Evolutionary conservation across 23 red algal species (phyloP), one percentile per base, ranked within the genome.

Genomic region (Gracilaria caudata): DNA sequence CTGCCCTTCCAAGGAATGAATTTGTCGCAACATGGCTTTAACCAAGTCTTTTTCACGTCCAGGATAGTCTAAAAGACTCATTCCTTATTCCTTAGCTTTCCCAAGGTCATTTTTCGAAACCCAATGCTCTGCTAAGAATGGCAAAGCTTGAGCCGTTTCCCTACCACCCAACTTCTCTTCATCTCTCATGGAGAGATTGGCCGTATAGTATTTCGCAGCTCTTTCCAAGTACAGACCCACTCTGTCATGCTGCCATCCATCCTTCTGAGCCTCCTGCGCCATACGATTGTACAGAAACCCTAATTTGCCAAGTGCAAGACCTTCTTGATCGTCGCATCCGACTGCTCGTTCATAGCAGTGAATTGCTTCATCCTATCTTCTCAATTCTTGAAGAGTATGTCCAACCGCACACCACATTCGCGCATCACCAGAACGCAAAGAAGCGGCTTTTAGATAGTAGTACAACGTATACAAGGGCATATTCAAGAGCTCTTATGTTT

Each of bases 361-460:
- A 45, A 90, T 81, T 3, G 95, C 95, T 47, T 94, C 91, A 29
- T 68, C 79, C 68, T 34, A 33, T 51, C 68, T 86, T 21, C 55
- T 79, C 59, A 98, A 53, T 58, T 98, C 96, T 61, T 98, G 68
- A 28, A 86, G 91, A 34, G 68, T 78, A 54, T 93, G 89, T 16
- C 83, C 92, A 36, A 98, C 72, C 0, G 93, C 96, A 59, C 58
- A 86, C 96, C 96, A 98, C 96, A 98, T 98, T 23, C 96, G 83
- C 23, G 60, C 72, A 60, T 98, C 96, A 32, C 64, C 65, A 40
- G 96, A 92, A 57, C 96, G 83, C 63, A 98, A 44, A 39, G 86
- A 53, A 19, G 92, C 96, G 11, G 92, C 96, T 56, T 93, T 92
- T 79, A 88, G 78, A 84, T 92, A 98, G 73, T 98, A 98, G 83